These are phyloP conservation scores for Suillus subalutaceus DNA, from an alignment of 768 basidiomycete species.

Conservation along the genomic window DNA sequence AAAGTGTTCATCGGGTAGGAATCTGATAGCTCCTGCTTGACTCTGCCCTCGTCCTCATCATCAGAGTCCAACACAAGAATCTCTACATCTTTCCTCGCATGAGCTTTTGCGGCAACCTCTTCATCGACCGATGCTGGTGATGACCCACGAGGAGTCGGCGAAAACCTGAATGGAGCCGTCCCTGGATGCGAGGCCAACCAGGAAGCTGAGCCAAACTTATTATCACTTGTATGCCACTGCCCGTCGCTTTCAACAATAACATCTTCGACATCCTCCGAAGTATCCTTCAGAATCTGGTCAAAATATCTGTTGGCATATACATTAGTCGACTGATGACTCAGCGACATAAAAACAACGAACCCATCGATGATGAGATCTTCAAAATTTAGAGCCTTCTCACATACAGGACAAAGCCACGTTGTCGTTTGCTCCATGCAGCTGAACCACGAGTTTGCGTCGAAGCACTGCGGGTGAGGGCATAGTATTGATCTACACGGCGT, in stretches of 20 bases:
- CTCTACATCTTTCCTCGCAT: constrained; percentile 53
- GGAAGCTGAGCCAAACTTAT: constrained; percentile 72
- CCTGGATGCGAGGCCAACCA: constrained; percentile 68
- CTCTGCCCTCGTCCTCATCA: constrained; percentile 61
- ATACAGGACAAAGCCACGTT: constrained; percentile 94
- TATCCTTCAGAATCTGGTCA: constrained; percentile 77
- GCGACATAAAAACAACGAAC: constrained; percentile 44
- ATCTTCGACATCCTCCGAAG: constrained; percentile 82
- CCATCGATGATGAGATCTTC: constrained; percentile 92
- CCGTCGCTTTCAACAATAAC: constrained; percentile 94
- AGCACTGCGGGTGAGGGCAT: constrained; percentile 93
- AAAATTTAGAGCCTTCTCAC: constrained; percentile 74
- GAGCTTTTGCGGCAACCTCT: constrained; percentile 39
- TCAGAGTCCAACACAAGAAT: constrained; percentile 75
- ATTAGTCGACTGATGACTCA: not conserved
- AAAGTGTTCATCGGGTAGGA: constrained; percentile 53
- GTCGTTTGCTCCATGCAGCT: constrained; percentile 96
- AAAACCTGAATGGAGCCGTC: constrained; percentile 20
- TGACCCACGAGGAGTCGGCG: constrained; percentile 32
- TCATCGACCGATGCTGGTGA: constrained; percentile 34
- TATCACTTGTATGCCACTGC: constrained; percentile 93
- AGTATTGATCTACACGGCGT: constrained; percentile 85
- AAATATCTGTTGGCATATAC: constrained; percentile 64
- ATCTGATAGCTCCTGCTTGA: constrained; percentile 76
- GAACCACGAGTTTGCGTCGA: constrained; percentile 94